Evolutionary conservation across 164 flowering plant genomes (phyloP), one percentile per base, ranked within the genome.

Genomic region (Pachysandra terminalis): DNA sequence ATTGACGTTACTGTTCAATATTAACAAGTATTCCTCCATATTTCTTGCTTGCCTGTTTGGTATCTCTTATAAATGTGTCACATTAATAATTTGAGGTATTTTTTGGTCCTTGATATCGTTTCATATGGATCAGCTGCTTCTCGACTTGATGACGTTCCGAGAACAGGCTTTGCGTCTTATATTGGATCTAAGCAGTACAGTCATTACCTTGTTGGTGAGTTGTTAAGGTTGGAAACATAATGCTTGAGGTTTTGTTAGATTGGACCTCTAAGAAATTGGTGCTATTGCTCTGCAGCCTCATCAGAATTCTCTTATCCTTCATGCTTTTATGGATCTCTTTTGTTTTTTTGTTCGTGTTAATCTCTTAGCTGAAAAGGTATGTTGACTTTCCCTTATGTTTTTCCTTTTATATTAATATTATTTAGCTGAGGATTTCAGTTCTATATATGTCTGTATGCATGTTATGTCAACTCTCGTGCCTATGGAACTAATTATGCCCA

Each of bases 251-350:
- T 37, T 65, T 58, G 9, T 69, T 65, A 59, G 19, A 54, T 65
- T 67, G 56, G 63, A 75, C 77, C 68, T 78, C 74, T 73, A 62
- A 67, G 72, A 62, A 71, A 61, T 69, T 67, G 74, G 25, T 37
- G 19, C 53, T 57, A 69, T 10, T 74, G 16, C 78, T 72, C 82
- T 90, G 86, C 97, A 94, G 96, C 98, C 98, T 49, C 97, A 92
- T 76, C 98, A 95, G 78, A 95, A 95, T 64, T 90, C 96, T 37
- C 83, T 95, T 72, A 92, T 95, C 70, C 83, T 95, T 60, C 94
- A 92, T 73, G 99, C 97, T 45, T 95, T 95, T 80, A 95, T 95
- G 99, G 99, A 90, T 81, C 91, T 95, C 49, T 95, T 95, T 75
- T 92, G 97, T 75, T 79, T 90, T 52, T 95, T 90, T 73, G 87